Percentiles rank a stretch among this genome's conserved stretches.
Evolutionary conservation across 192 early-diverging fungal genomes (phyloP).

Genomic region (Backusella mclennaniae): DNA sequence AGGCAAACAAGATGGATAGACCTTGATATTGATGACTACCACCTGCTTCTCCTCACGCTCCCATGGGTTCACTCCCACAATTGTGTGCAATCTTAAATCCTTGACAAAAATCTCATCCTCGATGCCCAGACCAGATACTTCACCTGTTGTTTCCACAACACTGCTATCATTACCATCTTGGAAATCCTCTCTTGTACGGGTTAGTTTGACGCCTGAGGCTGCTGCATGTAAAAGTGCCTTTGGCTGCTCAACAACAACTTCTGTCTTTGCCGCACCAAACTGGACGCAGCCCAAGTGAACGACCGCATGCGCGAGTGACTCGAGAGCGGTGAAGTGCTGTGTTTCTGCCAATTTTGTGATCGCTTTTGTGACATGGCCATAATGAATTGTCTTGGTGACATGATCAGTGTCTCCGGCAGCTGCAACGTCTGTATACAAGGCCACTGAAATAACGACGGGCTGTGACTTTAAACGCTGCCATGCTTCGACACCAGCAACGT

Average conservation of each 20-base stretch:
- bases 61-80: constrained; percentile 96
- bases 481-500: constrained; percentile 86
- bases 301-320: constrained; percentile 69
- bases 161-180: neutral
- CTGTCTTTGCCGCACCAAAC: constrained; percentile 64
- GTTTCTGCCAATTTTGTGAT: constrained; percentile 77
- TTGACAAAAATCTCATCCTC: constrained; percentile 87
- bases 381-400: constrained; percentile 80
- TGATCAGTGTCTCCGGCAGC: constrained; percentile 78
- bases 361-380: constrained; percentile 74
- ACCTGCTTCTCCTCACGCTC: constrained; percentile 94
- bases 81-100: constrained; percentile 73
- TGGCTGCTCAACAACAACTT: constrained; percentile 79
- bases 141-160: constrained; percentile 34
- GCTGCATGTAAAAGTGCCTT: constrained; percentile 89
- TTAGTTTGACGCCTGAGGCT: constrained; percentile 86
- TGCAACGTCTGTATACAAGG: constrained; percentile 70
- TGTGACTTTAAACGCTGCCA: constrained; percentile 92
- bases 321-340: constrained; percentile 66
- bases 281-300: constrained; percentile 59
- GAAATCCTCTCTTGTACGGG: constrained; percentile 64
- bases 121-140: constrained; percentile 40
- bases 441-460: constrained; percentile 79
- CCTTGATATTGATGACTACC: constrained; percentile 76
- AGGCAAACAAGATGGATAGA: constrained; percentile 50